A percentile compares a stretch with the other conserved stretches of the same genome.
phyloP scores from a whole-genome alignment of 768 basidiomycete species.

The Tricholoma furcatifolium region DNA sequence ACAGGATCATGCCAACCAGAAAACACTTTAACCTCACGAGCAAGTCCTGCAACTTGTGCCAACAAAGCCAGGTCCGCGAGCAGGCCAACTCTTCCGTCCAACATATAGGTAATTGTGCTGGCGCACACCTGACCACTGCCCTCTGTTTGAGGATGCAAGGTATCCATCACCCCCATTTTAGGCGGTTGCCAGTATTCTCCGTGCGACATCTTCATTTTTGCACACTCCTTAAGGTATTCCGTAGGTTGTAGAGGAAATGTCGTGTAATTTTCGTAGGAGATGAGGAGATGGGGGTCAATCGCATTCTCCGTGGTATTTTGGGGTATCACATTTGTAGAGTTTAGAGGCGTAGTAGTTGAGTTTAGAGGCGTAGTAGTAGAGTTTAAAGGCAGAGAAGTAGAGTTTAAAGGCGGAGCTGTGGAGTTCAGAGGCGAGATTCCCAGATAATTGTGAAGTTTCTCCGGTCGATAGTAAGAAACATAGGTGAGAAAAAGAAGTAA shows the following conservation, averaged over 20 bases:
- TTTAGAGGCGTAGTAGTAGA: too few relatives aligned
- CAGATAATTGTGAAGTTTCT: constrained; percentile 42
- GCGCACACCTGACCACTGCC: constrained; percentile 36
- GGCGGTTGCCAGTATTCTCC: constrained; percentile 51
- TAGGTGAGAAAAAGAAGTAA: constrained; percentile 47
- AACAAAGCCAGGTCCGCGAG: constrained; percentile 63
- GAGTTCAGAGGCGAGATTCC: constrained; percentile 27
- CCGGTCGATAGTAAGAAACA: constrained; percentile 50
- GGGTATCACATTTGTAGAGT: neutral
- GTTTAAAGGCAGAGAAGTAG: constrained; percentile 13
- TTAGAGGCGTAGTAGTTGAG: too few relatives aligned
- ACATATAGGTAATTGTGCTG: constrained; percentile 71
- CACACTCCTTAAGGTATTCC: constrained; percentile 59
- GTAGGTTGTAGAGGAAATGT: constrained; percentile 54
- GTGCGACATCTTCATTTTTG: constrained; percentile 48
- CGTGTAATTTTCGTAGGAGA: constrained; percentile 60
- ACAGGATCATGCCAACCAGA: neutral
- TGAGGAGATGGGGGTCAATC: constrained; percentile 10
- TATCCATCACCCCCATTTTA: constrained; percentile 32
- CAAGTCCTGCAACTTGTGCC: constrained; percentile 65
- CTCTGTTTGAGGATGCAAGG: constrained; percentile 27
- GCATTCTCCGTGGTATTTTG: constrained; percentile 8
- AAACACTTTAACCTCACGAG: constrained; percentile 51
- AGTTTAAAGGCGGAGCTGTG: constrained; percentile 12
- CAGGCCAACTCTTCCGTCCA: constrained; percentile 67